A percentile compares a stretch with the other conserved stretches of the same genome.
Conservation (phyloP, 257 asterid species). For the Jacaranda copaia region DNA sequence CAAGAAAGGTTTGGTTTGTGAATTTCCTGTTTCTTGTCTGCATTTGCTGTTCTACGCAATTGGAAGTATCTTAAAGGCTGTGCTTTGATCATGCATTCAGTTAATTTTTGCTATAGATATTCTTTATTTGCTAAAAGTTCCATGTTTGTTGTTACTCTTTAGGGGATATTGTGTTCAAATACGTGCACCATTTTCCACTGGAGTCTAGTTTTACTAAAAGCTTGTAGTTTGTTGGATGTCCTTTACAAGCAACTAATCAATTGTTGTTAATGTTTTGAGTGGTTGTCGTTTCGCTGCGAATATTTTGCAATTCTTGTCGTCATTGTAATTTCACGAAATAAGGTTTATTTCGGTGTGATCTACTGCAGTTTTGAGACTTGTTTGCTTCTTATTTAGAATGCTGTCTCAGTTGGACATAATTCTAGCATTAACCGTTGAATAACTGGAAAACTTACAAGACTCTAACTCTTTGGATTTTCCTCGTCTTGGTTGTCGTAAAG, state of each 20-base stretch:
- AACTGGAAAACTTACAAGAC: background rate
- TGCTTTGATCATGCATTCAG: background rate
- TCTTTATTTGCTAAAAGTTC: background rate
- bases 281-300: background rate
- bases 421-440: too few relatives aligned
- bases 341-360: background rate
- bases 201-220: conserved; percentile 1
- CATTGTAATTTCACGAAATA: background rate
- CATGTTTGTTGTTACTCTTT: background rate
- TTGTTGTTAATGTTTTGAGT: background rate
- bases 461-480: conserved; percentile 29
- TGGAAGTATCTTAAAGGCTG: background rate
- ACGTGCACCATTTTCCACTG: background rate
- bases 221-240: background rate
- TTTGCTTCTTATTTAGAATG: background rate
- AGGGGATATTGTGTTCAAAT: background rate
- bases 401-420: too few relatives aligned
- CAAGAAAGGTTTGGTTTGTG: conserved; percentile 4
- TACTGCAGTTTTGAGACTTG: background rate
- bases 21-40: conserved; percentile 24
- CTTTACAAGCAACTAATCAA: conserved; percentile 11
- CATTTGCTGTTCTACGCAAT: background rate
- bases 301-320: background rate
- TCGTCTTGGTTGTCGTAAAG: conserved; percentile 51
- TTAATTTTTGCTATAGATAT: background rate